A percentile compares a stretch with the other conserved stretches of the same genome.
phyloP scores from a whole-genome alignment of 2,329 filamentous ascomycete genomes.

The Epichloe brachyelytri region DNA sequence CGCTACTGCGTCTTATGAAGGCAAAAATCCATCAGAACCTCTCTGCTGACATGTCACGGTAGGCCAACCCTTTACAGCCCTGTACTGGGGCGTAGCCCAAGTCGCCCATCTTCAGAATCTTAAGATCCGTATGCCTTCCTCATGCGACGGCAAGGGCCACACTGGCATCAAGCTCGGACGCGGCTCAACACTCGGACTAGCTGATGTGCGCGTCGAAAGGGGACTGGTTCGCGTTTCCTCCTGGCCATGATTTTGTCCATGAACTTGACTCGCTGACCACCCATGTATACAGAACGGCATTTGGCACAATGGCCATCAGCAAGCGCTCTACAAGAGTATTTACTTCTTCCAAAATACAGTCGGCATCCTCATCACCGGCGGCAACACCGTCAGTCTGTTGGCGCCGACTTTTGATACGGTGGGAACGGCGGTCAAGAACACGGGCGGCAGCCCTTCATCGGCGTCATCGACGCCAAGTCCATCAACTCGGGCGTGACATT shows the following conservation, averaged over 20 bases:
- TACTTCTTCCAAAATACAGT: constrained; percentile 30
- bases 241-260: not conserved
- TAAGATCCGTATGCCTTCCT: constrained; percentile 26
- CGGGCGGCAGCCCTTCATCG: constrained; percentile 25
- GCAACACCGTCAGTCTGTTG: constrained; percentile 27
- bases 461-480: constrained; percentile 26
- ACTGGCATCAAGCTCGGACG: constrained; percentile 27
- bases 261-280: not conserved
- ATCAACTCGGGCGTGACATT: constrained; percentile 29
- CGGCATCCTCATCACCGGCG: constrained; percentile 17
- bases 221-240: constrained; percentile 11
- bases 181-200: constrained; percentile 27
- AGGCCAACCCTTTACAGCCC: constrained; percentile 23
- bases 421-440: constrained; percentile 23
- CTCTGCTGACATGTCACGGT: not conserved
- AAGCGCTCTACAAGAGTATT: constrained; percentile 30
- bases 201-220: constrained; percentile 27
- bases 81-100: constrained; percentile 33
- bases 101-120: constrained; percentile 29
- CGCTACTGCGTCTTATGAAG: not conserved
- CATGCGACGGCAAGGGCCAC: constrained; percentile 24
- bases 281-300: constrained; percentile 25
- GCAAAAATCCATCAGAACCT: not conserved
- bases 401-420: constrained; percentile 27
- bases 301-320: constrained; percentile 29